Evolutionary conservation across 2,329 filamentous ascomycete genomes (phyloP).

Genomic region (Fusarium lyarnte): DNA sequence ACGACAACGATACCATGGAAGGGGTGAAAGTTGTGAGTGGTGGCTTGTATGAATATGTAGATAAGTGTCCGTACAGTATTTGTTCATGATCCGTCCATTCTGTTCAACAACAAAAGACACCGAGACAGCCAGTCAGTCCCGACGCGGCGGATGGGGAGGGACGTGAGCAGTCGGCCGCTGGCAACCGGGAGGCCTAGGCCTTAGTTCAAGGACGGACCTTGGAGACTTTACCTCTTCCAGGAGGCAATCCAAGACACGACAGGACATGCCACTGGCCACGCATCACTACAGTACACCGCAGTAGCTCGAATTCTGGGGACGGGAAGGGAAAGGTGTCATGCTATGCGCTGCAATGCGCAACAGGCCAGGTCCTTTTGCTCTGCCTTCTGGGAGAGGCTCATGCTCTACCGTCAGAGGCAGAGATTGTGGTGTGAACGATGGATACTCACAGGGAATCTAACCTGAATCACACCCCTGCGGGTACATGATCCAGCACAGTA

Average conservation of each 20-base stretch:
- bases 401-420: slow-evolving; percentile 9
- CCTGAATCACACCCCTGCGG: slow-evolving; percentile 25
- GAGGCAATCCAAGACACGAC: slow-evolving; percentile 23
- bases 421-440: slow-evolving; percentile 20
- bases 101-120: neutral
- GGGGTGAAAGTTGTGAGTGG: slow-evolving; percentile 2
- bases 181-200: slow-evolving; percentile 18
- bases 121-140: slow-evolving; percentile 5
- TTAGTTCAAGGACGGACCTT: slow-evolving; percentile 11
- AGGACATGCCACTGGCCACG: slow-evolving; percentile 12
- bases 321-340: slow-evolving; percentile 39
- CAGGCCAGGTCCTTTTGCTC: slow-evolving; percentile 30
- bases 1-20: slow-evolving; percentile 2
- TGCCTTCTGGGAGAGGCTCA: neutral
- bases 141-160: slow-evolving; percentile 19
- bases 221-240: slow-evolving; percentile 21
- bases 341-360: neutral
- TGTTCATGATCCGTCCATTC: neutral
- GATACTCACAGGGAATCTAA: slow-evolving; percentile 32
- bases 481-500: slow-evolving; percentile 19
- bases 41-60: neutral
- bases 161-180: slow-evolving; percentile 22
- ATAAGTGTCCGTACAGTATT: neutral
- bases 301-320: slow-evolving; percentile 36
- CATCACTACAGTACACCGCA: slow-evolving; percentile 6